A percentile compares a stretch with the other conserved stretches of the same genome.
phyloP scores from a whole-genome alignment of 108 stramenopile species.

The Pseudonitzschia multistriata region DNA sequence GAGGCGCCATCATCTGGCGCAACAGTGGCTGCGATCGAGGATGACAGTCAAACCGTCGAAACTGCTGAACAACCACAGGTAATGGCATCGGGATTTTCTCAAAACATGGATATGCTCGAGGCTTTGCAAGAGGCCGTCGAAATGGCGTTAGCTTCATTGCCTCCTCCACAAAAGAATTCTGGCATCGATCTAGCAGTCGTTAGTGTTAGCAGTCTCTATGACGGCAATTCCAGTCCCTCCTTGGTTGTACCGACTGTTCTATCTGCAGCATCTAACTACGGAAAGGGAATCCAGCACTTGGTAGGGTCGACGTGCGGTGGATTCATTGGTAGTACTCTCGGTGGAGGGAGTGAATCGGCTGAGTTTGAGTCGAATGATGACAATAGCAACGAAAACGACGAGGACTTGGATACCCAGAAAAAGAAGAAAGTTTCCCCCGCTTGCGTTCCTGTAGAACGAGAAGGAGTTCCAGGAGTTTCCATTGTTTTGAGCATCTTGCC shows the following conservation, averaged over 20 bases:
- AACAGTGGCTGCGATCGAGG: neutral
- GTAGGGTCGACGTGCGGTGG: slow-evolving; percentile 77
- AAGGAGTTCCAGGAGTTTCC: slow-evolving; percentile 65
- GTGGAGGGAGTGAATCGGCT: neutral
- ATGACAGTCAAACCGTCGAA: neutral
- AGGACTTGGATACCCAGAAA: neutral
- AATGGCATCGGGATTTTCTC: slow-evolving; percentile 69
- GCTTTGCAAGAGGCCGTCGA: slow-evolving; percentile 60
- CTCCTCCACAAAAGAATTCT: slow-evolving; percentile 17
- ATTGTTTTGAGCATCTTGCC: slow-evolving; percentile 67
- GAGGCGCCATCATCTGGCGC: neutral
- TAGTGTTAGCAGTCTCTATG: slow-evolving; percentile 60
- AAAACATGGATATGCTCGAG: slow-evolving; percentile 41
- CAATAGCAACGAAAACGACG: neutral
- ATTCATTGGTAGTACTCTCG: slow-evolving; percentile 45
- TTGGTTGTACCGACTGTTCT: slow-evolving; percentile 52
- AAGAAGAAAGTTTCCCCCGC: slow-evolving; percentile 1
- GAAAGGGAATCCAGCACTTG: slow-evolving; percentile 46
- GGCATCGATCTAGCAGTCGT: slow-evolving; percentile 68
- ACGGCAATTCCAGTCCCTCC: slow-evolving; percentile 44
- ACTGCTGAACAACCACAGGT: slow-evolving; percentile 45
- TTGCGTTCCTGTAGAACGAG: slow-evolving; percentile 57
- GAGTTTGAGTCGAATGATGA: neutral
- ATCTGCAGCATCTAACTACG: slow-evolving; percentile 26
- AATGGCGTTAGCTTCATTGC: slow-evolving; percentile 51